Conservation (phyloP, 1,284 basidiomycete species). For the Ustilago vetiveriae region DNA sequence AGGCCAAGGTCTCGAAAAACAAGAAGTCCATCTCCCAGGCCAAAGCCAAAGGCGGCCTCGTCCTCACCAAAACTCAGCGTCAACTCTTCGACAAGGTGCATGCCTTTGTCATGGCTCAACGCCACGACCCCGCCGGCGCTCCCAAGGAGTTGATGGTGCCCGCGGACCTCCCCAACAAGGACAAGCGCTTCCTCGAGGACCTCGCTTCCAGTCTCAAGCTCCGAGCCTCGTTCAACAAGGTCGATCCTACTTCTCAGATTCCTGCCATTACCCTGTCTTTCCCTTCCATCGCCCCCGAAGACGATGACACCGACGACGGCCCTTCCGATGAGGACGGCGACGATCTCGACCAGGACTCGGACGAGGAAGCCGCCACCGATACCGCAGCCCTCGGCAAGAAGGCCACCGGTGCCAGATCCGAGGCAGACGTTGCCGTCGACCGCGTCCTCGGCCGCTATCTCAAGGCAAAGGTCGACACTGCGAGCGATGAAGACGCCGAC, state of each 20-base stretch:
- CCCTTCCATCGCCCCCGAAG: slow-evolving; percentile 33
- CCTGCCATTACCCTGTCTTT: slow-evolving; percentile 55
- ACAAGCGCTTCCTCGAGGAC: slow-evolving; percentile 55
- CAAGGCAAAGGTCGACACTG: slow-evolving; percentile 74
- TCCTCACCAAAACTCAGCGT: slow-evolving; percentile 35
- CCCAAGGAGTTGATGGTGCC: slow-evolving; percentile 51
- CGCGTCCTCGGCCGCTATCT: slow-evolving; percentile 87
- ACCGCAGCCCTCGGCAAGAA: slow-evolving; percentile 56
- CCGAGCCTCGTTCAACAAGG: slow-evolving; percentile 58
- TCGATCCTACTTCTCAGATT: slow-evolving; percentile 54
- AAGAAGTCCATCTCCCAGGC: slow-evolving; percentile 79
- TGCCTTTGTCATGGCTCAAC: slow-evolving; percentile 81
- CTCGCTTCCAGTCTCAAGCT: slow-evolving; percentile 55
- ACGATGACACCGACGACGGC: slow-evolving; percentile 30
- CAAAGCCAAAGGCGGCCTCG: slow-evolving; percentile 73
- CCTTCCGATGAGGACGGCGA: slow-evolving; percentile 35
- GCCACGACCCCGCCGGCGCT: slow-evolving; percentile 73
- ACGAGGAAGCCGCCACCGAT: slow-evolving; percentile 69
- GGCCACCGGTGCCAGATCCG: slow-evolving; percentile 16
- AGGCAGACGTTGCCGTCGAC: slow-evolving; percentile 74
- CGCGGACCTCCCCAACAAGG: slow-evolving; percentile 36
- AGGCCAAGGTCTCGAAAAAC: slow-evolving; percentile 68
- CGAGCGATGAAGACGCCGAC: slow-evolving; percentile 33
- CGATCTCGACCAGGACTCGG: slow-evolving; percentile 63
- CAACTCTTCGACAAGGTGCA: slow-evolving; percentile 70